Conservation (phyloP, 495 filamentous ascomycete species). For the Neurospora pannonica region DNA sequence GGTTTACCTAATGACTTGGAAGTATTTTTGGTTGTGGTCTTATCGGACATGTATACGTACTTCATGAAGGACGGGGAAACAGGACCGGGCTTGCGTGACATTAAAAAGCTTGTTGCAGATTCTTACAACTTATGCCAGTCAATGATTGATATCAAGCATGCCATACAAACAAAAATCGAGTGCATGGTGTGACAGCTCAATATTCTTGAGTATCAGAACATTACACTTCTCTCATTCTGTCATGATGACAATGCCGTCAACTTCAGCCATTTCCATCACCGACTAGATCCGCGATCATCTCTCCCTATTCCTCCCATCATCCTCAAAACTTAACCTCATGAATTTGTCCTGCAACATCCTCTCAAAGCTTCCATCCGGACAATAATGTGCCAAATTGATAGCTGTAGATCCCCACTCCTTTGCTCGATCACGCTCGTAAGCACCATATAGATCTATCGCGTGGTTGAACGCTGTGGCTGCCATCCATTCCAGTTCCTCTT, state of each 20-base stretch:
- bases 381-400: conserved; percentile 49
- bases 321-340: conserved; percentile 39
- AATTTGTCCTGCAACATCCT: conserved; percentile 45
- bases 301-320: neutral
- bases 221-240: too few species aligned
- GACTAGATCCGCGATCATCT: neutral
- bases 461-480: conserved; percentile 65
- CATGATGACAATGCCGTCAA: neutral
- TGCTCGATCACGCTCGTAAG: conserved; percentile 44
- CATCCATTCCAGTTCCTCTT: conserved; percentile 69
- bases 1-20: neutral
- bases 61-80: neutral
- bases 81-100: neutral
- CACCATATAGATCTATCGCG: conserved; percentile 61
- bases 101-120: neutral
- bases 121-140: neutral
- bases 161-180: neutral
- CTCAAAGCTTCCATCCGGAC: conserved; percentile 42
- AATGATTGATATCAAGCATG: neutral
- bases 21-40: neutral
- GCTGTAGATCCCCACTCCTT: conserved; percentile 59
- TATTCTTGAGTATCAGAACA: neutral
- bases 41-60: neutral
- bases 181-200: neutral
- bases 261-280: neutral